A percentile compares a stretch with the other conserved stretches of the same genome.
These are phyloP conservation scores for Farysia itapuensis DNA, from an alignment of 1,284 basidiomycete species.

Conservation along the genomic window DNA sequence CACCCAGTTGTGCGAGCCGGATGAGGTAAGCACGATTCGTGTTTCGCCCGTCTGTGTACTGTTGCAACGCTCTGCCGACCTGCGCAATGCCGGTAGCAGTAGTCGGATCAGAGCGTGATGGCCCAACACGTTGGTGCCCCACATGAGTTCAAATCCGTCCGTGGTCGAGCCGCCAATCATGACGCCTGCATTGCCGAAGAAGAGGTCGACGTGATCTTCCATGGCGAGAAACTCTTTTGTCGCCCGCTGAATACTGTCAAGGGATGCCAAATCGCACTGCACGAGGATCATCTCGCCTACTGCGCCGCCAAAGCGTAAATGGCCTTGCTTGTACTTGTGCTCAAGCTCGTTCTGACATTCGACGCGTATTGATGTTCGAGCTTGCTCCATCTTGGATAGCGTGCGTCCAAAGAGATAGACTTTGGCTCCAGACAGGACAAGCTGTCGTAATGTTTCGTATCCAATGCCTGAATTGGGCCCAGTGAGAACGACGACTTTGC, in stretches of 20 bases:
- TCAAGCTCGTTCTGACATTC: constrained; percentile 2
- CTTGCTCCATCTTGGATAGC: constrained; percentile 1
- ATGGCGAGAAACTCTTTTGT: constrained; percentile 9
- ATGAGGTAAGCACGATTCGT: constrained; percentile 34
- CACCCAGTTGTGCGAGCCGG: constrained; percentile 28
- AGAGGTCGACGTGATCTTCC: constrained; percentile 33
- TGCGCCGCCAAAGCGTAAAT: neutral
- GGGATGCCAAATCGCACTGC: constrained; percentile 32
- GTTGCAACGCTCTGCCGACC: constrained; percentile 1
- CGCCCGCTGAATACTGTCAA: constrained; percentile 27
- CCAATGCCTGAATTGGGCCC: constrained; percentile 52
- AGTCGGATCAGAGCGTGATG: constrained; percentile 39
- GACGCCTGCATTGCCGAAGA: constrained; percentile 43
- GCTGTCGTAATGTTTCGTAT: constrained; percentile 35
- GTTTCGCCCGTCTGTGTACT: constrained; percentile 4
- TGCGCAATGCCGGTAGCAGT: constrained; percentile 22
- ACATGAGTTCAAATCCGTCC: constrained; percentile 46
- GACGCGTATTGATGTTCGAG: constrained; percentile 1
- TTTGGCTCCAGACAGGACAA: constrained; percentile 40
- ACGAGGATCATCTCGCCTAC: constrained; percentile 21
- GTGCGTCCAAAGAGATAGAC: constrained; percentile 42
- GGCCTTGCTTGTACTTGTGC: neutral
- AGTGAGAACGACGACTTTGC: constrained; percentile 45
- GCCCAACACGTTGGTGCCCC: constrained; percentile 41
- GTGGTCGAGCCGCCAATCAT: constrained; percentile 17